A percentile compares a stretch with the other conserved stretches of the same genome.
These are phyloP conservation scores for Fusarium begoniae DNA, from an alignment of 2,329 filamentous ascomycete species.

Conservation along the genomic window DNA sequence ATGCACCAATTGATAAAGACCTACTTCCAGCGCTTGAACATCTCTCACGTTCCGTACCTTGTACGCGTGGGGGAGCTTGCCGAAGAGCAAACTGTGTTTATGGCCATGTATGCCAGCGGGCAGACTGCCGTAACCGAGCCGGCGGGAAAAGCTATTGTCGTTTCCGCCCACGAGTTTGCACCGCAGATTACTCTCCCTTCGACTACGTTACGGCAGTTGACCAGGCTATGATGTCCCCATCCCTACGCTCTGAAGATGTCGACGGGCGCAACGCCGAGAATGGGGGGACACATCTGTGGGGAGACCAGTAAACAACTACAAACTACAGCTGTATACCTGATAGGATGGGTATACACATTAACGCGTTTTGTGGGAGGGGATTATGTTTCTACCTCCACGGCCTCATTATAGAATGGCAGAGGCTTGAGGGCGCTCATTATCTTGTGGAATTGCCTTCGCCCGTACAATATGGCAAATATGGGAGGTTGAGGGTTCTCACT, in stretches of 20 bases:
- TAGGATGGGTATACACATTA: constrained; percentile 13
- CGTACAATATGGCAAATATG: background rate
- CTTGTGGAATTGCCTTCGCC: background rate
- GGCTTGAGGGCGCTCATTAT: background rate
- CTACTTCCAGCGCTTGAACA: constrained; percentile 25
- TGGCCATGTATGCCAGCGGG: constrained; percentile 36
- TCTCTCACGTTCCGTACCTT: constrained; percentile 31
- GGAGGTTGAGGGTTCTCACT: background rate
- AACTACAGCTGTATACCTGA: background rate
- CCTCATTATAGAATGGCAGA: background rate
- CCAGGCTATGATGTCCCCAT: constrained; percentile 6
- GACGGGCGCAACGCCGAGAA: constrained; percentile 19
- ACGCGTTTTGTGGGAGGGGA: background rate
- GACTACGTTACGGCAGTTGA: background rate
- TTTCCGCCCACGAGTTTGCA: constrained; percentile 22
- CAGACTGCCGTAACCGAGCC: constrained; percentile 25
- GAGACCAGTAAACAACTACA: background rate
- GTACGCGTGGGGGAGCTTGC: constrained; percentile 23
- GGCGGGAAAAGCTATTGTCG: constrained; percentile 32
- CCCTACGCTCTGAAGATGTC: constrained; percentile 23
- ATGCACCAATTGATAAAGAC: constrained; percentile 24
- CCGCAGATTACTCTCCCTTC: constrained; percentile 21
- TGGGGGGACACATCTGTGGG: constrained; percentile 19
- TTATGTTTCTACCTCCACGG: background rate
- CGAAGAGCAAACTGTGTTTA: constrained; percentile 23